These are phyloP conservation scores for Lachnellula arida DNA, from an alignment of 2,329 filamentous ascomycete species.

Conservation along the genomic window DNA sequence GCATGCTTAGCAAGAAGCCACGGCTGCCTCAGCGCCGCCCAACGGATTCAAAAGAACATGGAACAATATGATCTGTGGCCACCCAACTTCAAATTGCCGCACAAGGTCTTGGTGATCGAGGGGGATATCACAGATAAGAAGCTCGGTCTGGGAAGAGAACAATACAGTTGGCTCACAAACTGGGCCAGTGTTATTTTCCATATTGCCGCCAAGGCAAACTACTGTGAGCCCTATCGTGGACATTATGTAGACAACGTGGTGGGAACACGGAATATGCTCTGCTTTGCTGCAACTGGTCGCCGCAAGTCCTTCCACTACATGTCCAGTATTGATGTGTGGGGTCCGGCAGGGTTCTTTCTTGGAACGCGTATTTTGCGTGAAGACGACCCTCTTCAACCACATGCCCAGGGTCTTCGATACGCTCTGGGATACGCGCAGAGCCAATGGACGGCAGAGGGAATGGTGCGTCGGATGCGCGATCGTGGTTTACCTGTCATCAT, in stretches of 20 bases:
- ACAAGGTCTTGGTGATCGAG: no score
- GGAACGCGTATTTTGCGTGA: not conserved
- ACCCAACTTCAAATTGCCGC: not conserved
- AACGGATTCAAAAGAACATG: not conserved
- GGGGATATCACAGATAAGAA: no score
- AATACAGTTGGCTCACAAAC: not conserved
- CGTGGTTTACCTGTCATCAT: not conserved
- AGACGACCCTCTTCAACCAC: not conserved
- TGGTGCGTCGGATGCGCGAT: not conserved
- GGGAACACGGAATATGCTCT: not conserved
- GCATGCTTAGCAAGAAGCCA: no score
- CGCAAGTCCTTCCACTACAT: not conserved
- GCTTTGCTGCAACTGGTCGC: not conserved
- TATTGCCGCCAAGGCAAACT: not conserved
- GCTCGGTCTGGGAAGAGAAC: not conserved
- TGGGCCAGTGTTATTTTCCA: constrained; percentile 1
- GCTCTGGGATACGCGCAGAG: not conserved
- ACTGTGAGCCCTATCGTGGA: not conserved
- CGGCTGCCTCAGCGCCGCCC: not conserved
- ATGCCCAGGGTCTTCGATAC: not conserved
- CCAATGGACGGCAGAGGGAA: not conserved
- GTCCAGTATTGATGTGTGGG: not conserved
- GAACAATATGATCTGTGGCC: not conserved
- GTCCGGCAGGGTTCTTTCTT: not conserved
- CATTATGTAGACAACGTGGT: not conserved